Conservation (phyloP, 2,329 filamentous ascomycete species). For the Davidsoniella virescens region DNA sequence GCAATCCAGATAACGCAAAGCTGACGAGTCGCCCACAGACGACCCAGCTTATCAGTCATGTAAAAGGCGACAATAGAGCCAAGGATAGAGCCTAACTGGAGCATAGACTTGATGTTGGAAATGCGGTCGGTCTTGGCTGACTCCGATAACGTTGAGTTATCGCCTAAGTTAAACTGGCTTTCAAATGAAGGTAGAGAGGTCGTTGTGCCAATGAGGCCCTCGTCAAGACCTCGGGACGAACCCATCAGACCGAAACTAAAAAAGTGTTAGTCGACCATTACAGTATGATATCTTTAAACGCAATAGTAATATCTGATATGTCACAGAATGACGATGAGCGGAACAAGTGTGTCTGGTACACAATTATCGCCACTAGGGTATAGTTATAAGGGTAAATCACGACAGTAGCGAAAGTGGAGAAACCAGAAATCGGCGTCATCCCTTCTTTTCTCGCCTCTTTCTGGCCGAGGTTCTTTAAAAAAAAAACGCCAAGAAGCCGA, state of each 20-base stretch:
- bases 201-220: slow-evolving; percentile 60
- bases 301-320: no score
- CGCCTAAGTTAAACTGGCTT: slow-evolving; percentile 35
- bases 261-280: background rate
- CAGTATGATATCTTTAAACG: no score
- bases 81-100: slow-evolving; percentile 59
- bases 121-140: slow-evolving; percentile 49
- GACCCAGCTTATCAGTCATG: slow-evolving; percentile 43
- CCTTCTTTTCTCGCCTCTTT: no score
- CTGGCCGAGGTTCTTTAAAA: no score
- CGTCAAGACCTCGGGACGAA: slow-evolving; percentile 63
- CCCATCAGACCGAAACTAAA: slow-evolving; percentile 51
- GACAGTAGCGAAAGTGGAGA: no score
- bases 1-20: slow-evolving; percentile 41
- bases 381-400: no score
- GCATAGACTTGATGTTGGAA: slow-evolving; percentile 66
- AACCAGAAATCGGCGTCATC: no score
- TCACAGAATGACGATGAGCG: no score
- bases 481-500: no score
- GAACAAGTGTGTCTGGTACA: no score
- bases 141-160: slow-evolving; percentile 33
- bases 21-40: slow-evolving; percentile 43
- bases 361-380: no score
- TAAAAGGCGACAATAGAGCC: slow-evolving; percentile 49
- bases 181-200: slow-evolving; percentile 8